Evolutionary conservation across 176 grass and related monocot genomes (phyloP).

Genomic region (Musa acuminata): DNA sequence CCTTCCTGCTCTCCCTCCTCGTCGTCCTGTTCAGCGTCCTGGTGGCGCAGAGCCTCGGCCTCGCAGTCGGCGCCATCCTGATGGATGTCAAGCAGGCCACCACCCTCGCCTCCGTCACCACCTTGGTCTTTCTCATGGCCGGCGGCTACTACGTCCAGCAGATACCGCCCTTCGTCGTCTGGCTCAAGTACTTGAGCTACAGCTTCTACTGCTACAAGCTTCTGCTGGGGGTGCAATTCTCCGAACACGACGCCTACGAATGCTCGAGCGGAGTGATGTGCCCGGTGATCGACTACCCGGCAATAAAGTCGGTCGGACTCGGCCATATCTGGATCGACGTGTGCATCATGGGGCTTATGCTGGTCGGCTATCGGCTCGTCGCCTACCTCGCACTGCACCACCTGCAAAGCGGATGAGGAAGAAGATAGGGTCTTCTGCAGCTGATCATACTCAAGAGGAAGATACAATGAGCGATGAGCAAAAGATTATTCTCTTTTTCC

Average conservation of each 20-base stretch:
- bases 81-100: slow-evolving; percentile 99
- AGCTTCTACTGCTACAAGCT: slow-evolving; percentile 99
- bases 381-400: slow-evolving; percentile 74
- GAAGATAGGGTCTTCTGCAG: neutral
- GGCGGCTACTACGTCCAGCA: slow-evolving; percentile 97
- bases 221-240: slow-evolving; percentile 74
- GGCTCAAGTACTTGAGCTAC: slow-evolving; percentile 92
- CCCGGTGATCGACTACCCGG: slow-evolving; percentile 59
- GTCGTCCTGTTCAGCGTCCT: slow-evolving; percentile 88
- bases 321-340: slow-evolving; percentile 72
- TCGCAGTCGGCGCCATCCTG: slow-evolving; percentile 74
- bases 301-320: slow-evolving; percentile 77
- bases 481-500: slow-evolving; percentile 7
- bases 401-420: slow-evolving; percentile 48
- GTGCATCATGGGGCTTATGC: slow-evolving; percentile 85
- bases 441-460: neutral
- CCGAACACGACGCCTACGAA: slow-evolving; percentile 39
- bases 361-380: slow-evolving; percentile 79
- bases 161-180: slow-evolving; percentile 72
- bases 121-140: slow-evolving; percentile 96
- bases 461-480: neutral
- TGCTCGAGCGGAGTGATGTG: slow-evolving; percentile 40
- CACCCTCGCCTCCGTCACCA: slow-evolving; percentile 86
- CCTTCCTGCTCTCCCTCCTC: slow-evolving; percentile 62
- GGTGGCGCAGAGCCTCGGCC: slow-evolving; percentile 91